Percentiles rank a stretch among this genome's conserved stretches.
Conservation (phyloP, 2,329 filamentous ascomycete species). For the Penicillium fuscoglaucum region DNA sequence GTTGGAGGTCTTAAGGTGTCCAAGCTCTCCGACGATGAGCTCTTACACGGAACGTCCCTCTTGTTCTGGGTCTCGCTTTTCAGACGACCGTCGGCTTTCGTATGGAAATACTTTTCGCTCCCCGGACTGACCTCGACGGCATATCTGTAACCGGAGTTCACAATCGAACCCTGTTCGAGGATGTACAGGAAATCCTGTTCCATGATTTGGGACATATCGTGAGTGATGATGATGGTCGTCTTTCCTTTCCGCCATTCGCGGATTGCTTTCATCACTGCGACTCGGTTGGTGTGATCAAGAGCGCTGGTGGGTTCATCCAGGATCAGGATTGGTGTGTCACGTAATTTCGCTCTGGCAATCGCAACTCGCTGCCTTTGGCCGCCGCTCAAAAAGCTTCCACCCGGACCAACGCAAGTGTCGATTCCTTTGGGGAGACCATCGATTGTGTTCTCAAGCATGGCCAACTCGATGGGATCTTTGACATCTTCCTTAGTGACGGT, state of each 20-base stretch:
- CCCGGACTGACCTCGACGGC: slow-evolving; percentile 49
- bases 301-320: slow-evolving; percentile 88
- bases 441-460: slow-evolving; percentile 69
- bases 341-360: slow-evolving; percentile 72
- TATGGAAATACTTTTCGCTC: slow-evolving; percentile 25
- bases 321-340: slow-evolving; percentile 77
- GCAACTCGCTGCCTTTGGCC: slow-evolving; percentile 82
- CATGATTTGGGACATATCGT: slow-evolving; percentile 76
- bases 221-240: slow-evolving; percentile 91
- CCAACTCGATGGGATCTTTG: slow-evolving; percentile 62
- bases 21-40: background rate
- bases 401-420: slow-evolving; percentile 68
- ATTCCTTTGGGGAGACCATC: slow-evolving; percentile 66
- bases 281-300: slow-evolving; percentile 71
- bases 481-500: slow-evolving; percentile 58
- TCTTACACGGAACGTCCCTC: background rate
- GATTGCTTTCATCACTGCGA: slow-evolving; percentile 70
- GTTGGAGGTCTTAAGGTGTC: background rate
- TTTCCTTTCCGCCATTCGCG: slow-evolving; percentile 74
- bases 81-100: background rate
- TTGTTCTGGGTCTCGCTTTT: background rate
- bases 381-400: slow-evolving; percentile 73
- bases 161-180: slow-evolving; percentile 67
- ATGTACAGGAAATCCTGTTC: slow-evolving; percentile 77
- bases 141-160: slow-evolving; percentile 66